Conservation (phyloP, 192 early-diverging fungal genomes). For the Mortierella antarctica region DNA sequence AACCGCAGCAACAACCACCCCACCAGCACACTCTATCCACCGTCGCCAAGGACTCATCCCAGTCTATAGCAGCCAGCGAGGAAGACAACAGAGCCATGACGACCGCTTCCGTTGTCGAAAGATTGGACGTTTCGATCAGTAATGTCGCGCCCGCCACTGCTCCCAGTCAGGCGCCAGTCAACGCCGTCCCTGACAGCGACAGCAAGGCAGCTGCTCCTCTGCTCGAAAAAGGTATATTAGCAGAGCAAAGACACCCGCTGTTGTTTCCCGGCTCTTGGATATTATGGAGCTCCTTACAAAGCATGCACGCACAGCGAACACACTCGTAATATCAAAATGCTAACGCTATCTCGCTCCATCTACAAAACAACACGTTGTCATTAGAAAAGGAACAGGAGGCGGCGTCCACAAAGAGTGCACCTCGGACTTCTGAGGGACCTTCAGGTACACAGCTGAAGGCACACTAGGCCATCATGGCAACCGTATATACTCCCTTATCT, state of each 20-base stretch:
- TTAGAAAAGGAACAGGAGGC: constrained; percentile 24
- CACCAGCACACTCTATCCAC: constrained; percentile 9
- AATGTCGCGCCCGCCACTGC: constrained; percentile 3
- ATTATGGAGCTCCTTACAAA: not conserved
- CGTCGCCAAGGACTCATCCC: constrained; percentile 9
- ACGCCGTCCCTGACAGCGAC: not conserved
- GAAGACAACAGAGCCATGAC: constrained; percentile 13
- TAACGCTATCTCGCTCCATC: not conserved
- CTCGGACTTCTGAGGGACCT: constrained; percentile 7
- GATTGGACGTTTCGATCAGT: constrained; percentile 1
- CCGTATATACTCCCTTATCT: not conserved
- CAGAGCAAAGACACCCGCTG: too few relatives aligned
- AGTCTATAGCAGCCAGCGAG: constrained; percentile 1
- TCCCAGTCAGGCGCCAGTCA: not conserved
- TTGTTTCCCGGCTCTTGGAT: not conserved
- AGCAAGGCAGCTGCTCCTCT: too few relatives aligned
- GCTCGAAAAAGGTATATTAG: not conserved
- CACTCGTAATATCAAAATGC: not conserved
- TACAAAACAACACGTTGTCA: not conserved
- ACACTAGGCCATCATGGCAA: not conserved
- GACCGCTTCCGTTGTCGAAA: constrained; percentile 10
- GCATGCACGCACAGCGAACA: not conserved
- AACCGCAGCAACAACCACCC: constrained; percentile 9
- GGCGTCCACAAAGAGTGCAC: not conserved
- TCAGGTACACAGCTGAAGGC: constrained; percentile 2